These are phyloP conservation scores for Agaricus sinodeliciosus DNA, from an alignment of 768 basidiomycete genomes.

Conservation along the genomic window DNA sequence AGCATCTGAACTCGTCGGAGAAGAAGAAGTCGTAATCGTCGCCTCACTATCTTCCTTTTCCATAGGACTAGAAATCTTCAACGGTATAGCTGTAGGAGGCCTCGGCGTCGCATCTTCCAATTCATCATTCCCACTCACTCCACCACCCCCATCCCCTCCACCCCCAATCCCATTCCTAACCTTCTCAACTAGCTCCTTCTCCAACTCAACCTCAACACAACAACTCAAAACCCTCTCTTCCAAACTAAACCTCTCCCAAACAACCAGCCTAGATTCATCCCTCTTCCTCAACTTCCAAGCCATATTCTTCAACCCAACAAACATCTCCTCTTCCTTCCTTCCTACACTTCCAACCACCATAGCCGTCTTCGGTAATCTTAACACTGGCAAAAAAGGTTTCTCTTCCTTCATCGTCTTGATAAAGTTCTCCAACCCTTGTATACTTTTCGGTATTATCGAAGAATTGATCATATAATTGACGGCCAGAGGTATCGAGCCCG, in stretches of 20 bases:
- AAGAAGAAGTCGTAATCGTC: background rate
- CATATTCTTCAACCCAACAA: conserved; percentile 21
- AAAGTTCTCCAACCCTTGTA: conserved; percentile 69
- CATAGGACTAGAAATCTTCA: background rate
- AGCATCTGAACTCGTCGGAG: background rate
- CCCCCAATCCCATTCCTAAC: conserved; percentile 12
- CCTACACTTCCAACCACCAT: conserved; percentile 43
- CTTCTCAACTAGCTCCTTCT: conserved; percentile 9
- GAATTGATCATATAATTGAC: conserved; percentile 84
- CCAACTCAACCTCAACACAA: conserved; percentile 41
- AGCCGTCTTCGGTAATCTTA: conserved; percentile 61
- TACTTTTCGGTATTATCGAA: conserved; percentile 54
- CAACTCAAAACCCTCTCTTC: conserved; percentile 45
- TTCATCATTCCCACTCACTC: background rate
- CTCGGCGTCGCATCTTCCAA: conserved; percentile 13
- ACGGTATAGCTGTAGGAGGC: conserved; percentile 10
- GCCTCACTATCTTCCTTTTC: background rate
- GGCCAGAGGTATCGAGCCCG: conserved; percentile 77
- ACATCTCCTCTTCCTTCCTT: conserved; percentile 40
- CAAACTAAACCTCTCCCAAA: conserved; percentile 48
- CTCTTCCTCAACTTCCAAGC: conserved; percentile 57
- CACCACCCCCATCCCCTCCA: conserved; percentile 2
- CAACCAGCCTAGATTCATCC: conserved; percentile 51
- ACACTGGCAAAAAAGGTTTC: conserved; percentile 53
- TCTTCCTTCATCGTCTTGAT: conserved; percentile 36